Evolutionary conservation across 2,329 filamentous ascomycete genomes (phyloP), one percentile per base, ranked within the genome.

Genomic region (Chalara sp.): DNA sequence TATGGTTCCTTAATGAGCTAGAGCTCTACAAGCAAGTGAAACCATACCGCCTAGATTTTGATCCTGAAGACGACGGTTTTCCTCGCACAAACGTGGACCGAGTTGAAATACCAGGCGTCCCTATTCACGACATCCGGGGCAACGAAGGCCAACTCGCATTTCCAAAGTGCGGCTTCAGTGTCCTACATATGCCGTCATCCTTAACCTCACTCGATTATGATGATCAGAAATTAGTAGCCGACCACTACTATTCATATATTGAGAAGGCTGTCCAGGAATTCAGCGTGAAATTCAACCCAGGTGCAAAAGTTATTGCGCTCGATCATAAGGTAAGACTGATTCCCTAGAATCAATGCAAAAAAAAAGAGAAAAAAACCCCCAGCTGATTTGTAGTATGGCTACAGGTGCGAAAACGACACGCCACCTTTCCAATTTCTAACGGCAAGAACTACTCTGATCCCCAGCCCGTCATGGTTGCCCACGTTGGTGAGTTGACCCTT

Each of bases 371-470:
- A 3, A 21, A 21, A 21, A 21, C 21, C 21, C 21, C 2, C 21
- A 2, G 3, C 21, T 21, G 2, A 21, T 21, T 21, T 21, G 21
- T 21, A 21, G 21, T 21, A 21, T 2, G 3, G 13, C 31, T 43
- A 30, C 11, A n/a, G 31, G 32, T 49, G 21, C 28, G 48, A 21
- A 50, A 40, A 43, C 39, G 52, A 7, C 48, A 51, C 41, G 6
- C 13, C 30, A 40, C 10, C 5, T 53, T 51, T 40, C 52, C 52
- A 11, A 51, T 48, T 44, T n/a, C 52, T 3, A 51, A 44, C 11
- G 52, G 52, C 5, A 33, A 53, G 32, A 6, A 30, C 10, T 53
- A 53, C 33, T 6, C 44, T 10, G 44, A 28, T 29, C 13, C 44
- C 5, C 52, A 53, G 21, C 52, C 52, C 7, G 31, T 41, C 21